Evolutionary conservation across 306 rosid species (phyloP).

Genomic region (Medicago ruthenica): DNA sequence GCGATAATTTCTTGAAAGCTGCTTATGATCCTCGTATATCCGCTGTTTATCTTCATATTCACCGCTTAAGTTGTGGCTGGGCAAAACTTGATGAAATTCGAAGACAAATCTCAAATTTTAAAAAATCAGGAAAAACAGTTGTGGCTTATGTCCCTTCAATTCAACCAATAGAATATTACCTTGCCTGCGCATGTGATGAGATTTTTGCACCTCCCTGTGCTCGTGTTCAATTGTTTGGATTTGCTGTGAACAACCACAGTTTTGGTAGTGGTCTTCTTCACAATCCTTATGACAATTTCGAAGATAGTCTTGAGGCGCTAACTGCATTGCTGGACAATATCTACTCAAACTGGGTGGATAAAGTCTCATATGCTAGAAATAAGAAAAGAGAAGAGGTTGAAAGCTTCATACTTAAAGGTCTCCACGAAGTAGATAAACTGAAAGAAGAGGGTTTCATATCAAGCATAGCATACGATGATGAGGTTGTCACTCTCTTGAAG

Average conservation of each 20-base stretch:
- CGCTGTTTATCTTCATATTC: conserved; percentile 79
- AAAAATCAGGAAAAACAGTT: conserved; percentile 83
- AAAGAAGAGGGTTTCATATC: conserved; percentile 91
- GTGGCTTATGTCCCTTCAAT: conserved; percentile 85
- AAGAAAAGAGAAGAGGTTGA: conserved; percentile 73
- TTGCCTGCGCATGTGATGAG: conserved; percentile 90
- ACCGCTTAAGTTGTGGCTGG: conserved; percentile 80
- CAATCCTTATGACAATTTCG: too few species aligned
- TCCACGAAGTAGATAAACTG: conserved; percentile 74
- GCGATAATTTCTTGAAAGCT: conserved; percentile 90
- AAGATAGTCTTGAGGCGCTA: too few species aligned
- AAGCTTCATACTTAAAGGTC: conserved; percentile 78
- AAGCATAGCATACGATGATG: conserved; percentile 76
- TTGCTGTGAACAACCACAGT: too few species aligned
- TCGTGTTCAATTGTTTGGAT: too few species aligned
- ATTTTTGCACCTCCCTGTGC: conserved; percentile 90
- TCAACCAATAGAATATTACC: conserved; percentile 84
- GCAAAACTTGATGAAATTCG: conserved; percentile 92
- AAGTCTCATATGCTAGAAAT: conserved; percentile 74
- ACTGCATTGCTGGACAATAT: too few species aligned
- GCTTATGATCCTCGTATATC: conserved; percentile 88
- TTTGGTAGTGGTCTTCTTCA: too few species aligned
- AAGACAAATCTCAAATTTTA: conserved; percentile 77
- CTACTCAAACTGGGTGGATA: conserved; percentile 83
- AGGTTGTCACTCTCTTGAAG: conserved; percentile 65